Percentiles rank a stretch among this genome's conserved stretches.
phyloP scores from a whole-genome alignment of 106 monocot species.

The Acanthochlamys bracteata region DNA sequence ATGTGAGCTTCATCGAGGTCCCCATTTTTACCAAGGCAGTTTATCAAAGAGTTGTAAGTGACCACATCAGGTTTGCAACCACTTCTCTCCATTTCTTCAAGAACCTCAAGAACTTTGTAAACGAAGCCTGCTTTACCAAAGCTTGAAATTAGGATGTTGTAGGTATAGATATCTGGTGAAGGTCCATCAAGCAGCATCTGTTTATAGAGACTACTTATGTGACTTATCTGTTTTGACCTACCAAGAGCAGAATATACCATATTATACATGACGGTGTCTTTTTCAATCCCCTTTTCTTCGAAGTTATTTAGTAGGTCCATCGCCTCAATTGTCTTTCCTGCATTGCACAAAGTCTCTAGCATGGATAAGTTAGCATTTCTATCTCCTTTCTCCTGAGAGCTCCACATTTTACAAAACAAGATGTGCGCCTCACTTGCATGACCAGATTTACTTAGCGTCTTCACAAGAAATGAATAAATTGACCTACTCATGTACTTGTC shows the following conservation, averaged over 20 bases:
- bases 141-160: conserved; percentile 88
- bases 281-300: conserved; percentile 66
- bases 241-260: conserved; percentile 71
- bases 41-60: conserved; percentile 96
- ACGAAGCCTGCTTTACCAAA: conserved; percentile 65
- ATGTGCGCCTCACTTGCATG: conserved; percentile 80
- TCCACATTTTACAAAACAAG: conserved; percentile 92
- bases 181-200: conserved; percentile 64
- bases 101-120: conserved; percentile 50
- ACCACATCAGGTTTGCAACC: conserved; percentile 84
- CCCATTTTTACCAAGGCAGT: conserved; percentile 81
- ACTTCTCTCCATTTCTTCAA: conserved; percentile 76
- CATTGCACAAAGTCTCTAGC: conserved; percentile 71
- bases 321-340: conserved; percentile 71
- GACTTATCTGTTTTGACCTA: conserved; percentile 48
- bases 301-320: conserved; percentile 76
- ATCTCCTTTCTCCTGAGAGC: conserved; percentile 53
- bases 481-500: conserved; percentile 58
- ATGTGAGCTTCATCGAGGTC: conserved; percentile 92
- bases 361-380: conserved; percentile 70
- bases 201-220: conserved; percentile 47
- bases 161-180: conserved; percentile 76
- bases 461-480: conserved; percentile 67
- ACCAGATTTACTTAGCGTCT: conserved; percentile 61
- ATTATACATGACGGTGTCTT: conserved; percentile 73